Conservation (phyloP, 2,329 filamentous ascomycete species). For the Saccharata proteae region DNA sequence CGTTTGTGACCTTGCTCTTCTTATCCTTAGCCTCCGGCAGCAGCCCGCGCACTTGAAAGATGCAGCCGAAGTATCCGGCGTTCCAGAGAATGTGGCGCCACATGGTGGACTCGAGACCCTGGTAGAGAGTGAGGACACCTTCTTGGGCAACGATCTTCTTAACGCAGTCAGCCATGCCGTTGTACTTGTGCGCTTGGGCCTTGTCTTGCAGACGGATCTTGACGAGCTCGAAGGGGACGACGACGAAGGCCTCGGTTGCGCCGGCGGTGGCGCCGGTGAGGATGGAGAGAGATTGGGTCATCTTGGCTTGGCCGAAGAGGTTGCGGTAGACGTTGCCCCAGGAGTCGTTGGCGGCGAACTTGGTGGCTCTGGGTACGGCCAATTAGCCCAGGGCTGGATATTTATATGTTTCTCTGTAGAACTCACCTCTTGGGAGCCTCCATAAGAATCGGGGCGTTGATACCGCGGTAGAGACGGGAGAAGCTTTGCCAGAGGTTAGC, state of each 20-base stretch:
- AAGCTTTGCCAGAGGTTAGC: slow-evolving; percentile 39
- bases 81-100: slow-evolving; percentile 96
- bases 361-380: slow-evolving; percentile 58
- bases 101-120: slow-evolving; percentile 89
- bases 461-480: slow-evolving; percentile 89
- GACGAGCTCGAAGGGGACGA: slow-evolving; percentile 95
- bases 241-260: slow-evolving; percentile 90
- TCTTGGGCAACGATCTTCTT: slow-evolving; percentile 73
- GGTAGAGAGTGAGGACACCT: slow-evolving; percentile 81
- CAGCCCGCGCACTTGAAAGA: slow-evolving; percentile 86
- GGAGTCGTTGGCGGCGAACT: slow-evolving; percentile 97
- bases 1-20: slow-evolving; percentile 69
- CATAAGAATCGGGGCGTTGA: slow-evolving; percentile 93
- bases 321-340: slow-evolving; percentile 94
- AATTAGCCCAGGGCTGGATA: slow-evolving; percentile 1
- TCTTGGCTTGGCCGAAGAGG: slow-evolving; percentile 70
- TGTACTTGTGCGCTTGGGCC: slow-evolving; percentile 81
- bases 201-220: slow-evolving; percentile 98
- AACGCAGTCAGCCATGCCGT: slow-evolving; percentile 67
- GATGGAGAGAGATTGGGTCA: slow-evolving; percentile 83
- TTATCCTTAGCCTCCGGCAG: slow-evolving; percentile 74
- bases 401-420: no score
- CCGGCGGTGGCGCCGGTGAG: slow-evolving; percentile 90
- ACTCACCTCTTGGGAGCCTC: slow-evolving; percentile 70
- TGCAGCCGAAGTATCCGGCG: slow-evolving; percentile 93